Conservation (phyloP, 2,329 filamentous ascomycete species). For the Dryadomyces quercivorus region DNA sequence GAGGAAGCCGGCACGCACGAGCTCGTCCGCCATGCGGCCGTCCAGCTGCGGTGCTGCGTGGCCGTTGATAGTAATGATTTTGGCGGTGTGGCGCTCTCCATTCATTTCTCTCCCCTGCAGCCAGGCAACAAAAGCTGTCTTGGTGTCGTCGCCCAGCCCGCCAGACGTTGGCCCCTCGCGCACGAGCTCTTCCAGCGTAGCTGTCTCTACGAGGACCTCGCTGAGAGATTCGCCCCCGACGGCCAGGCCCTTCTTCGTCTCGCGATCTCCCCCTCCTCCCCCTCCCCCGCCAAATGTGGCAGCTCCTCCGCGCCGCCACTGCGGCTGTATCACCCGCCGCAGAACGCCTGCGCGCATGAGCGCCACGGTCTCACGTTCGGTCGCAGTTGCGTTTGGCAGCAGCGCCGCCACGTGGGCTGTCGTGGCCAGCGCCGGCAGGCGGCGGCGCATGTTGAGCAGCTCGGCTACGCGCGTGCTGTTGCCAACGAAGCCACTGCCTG, state of each 20-base stretch:
- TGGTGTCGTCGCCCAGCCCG: constrained; percentile 28
- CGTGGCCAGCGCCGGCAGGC: constrained; percentile 52
- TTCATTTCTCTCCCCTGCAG: constrained; percentile 28
- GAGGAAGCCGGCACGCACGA: constrained; percentile 57
- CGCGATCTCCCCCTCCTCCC: constrained; percentile 25
- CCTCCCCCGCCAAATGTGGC: not conserved
- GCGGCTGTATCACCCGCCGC: constrained; percentile 46
- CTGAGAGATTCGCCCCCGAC: constrained; percentile 18
- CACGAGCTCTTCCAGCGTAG: constrained; percentile 41
- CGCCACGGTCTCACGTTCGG: constrained; percentile 55
- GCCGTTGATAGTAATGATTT: constrained; percentile 6
- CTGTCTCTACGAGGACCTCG: constrained; percentile 49
- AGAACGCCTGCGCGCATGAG: constrained; percentile 44
- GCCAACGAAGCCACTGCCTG: constrained; percentile 25
- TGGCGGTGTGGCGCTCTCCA: not conserved
- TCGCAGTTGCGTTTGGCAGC: constrained; percentile 46
- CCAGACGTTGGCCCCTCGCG: constrained; percentile 14
- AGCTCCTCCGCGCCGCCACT: constrained; percentile 37
- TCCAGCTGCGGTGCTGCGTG: constrained; percentile 20
- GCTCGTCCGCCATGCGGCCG: constrained; percentile 35
- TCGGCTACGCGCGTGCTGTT: constrained; percentile 38
- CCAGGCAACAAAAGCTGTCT: constrained; percentile 36
- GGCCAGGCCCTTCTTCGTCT: constrained; percentile 27
- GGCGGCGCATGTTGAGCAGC: constrained; percentile 46
- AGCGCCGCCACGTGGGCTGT: constrained; percentile 54